Evolutionary conservation across 768 basidiomycete species (phyloP), one percentile per base, ranked within the genome.

Genomic region (Suillus americanus): DNA sequence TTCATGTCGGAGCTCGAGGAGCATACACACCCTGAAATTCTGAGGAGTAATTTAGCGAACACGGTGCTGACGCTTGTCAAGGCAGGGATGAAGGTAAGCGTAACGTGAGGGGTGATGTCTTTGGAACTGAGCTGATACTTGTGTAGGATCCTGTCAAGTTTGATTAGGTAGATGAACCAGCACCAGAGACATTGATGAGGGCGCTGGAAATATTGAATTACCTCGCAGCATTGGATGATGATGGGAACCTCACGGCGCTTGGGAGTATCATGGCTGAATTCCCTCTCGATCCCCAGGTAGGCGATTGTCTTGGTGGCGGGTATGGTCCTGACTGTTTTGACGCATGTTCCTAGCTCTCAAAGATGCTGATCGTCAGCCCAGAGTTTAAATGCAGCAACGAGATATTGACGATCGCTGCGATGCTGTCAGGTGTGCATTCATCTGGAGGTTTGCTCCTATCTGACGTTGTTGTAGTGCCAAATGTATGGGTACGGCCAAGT

Each of bases 311-410:
- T 51, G 25, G 5, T 1, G 18, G 51, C 5, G n/a, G 10, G 3
- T n/a, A 0, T 8, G 12, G 20, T 5, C 9, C 20, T 46, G n/a
- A 12, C 10, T 1, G 2, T 6, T 65, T 7, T 51, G 25, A 75
- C 9, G 5, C 33, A 28, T 18, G 9, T 1, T 13, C 51, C 18
- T 41, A 75, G 89, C 82, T 97, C 70, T 88, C 97, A 30, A 97
- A 97, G 77, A 89, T 97, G 86, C 85, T 99, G 57, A 94, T 98
- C 67, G 85, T 89, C 68, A 96, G 94, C 74, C 92, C 96, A 2
- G 95, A 98, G 73, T 97, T 97, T 80, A 87, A 88, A 63, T 98
- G 97, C 79, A 95, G 93, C 65, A 96, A 97, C 71, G 97, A 99
- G 74, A 91, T 98, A 53, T 76, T 99, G 61, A 94, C 92, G 1